phyloP scores from a whole-genome alignment of 164 flowering plant genomes.

The Berberis thunbergii region DNA sequence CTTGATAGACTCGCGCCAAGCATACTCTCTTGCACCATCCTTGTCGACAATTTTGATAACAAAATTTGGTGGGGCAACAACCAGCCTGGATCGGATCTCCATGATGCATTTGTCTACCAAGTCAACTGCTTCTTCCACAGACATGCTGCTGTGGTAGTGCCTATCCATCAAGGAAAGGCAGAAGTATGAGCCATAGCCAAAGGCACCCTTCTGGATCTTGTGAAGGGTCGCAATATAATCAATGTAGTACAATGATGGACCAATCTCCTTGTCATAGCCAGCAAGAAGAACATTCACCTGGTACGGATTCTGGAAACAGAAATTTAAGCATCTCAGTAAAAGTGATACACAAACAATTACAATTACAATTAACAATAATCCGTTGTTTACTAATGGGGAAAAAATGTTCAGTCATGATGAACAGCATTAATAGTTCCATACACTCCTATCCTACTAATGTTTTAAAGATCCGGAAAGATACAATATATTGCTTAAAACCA shows the following conservation, averaged over 20 bases:
- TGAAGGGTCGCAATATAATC: constrained; percentile 95
- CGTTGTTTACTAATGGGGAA: too few species aligned
- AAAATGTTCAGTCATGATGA: too few species aligned
- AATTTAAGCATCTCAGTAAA: not conserved
- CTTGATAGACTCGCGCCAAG: constrained; percentile 78
- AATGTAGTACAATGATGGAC: constrained; percentile 81
- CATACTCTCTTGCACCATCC: constrained; percentile 83
- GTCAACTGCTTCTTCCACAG: constrained; percentile 77
- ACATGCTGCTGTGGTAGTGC: constrained; percentile 80
- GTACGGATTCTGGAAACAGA: constrained; percentile 70
- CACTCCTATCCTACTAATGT: too few species aligned
- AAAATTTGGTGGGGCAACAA: constrained; percentile 94
- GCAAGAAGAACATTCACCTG: constrained; percentile 79
- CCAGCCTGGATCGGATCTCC: constrained; percentile 83
- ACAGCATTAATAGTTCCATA: too few species aligned
- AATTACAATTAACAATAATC: too few species aligned
- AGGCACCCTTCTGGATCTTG: constrained; percentile 94
- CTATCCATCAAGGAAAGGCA: constrained; percentile 91
- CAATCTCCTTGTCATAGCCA: constrained; percentile 86
- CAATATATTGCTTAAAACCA: too few species aligned
- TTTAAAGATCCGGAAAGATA: too few species aligned
- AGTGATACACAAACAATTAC: not conserved
- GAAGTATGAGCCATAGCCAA: constrained; percentile 93
- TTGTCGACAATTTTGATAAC: constrained; percentile 95
- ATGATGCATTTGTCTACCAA: constrained; percentile 83